phyloP scores from a whole-genome alignment of 108 stramenopile genomes.

The Cyclostephanos tholiformis region DNA sequence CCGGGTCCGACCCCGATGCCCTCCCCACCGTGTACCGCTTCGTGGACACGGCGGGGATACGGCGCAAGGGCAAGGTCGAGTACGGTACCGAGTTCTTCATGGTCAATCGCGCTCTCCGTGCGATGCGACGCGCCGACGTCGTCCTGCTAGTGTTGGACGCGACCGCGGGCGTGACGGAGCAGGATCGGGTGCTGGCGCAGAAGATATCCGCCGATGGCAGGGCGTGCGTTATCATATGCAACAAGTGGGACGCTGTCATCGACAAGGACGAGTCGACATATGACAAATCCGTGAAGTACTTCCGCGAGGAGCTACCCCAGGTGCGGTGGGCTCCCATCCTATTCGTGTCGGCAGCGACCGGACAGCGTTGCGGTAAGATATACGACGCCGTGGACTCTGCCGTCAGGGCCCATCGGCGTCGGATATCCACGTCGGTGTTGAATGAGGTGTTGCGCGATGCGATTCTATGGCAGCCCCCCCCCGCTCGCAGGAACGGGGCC shows the following conservation, averaged over 20 bases:
- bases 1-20: constrained; percentile 51
- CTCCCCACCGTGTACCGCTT: constrained; percentile 87
- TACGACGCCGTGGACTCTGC: constrained; percentile 90
- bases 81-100: constrained; percentile 98
- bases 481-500: constrained; percentile 83
- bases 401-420: constrained; percentile 78
- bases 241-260: constrained; percentile 98
- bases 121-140: constrained; percentile 95
- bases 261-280: constrained; percentile 91
- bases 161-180: constrained; percentile 94
- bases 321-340: constrained; percentile 95
- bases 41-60: constrained; percentile 98
- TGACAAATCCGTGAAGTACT: constrained; percentile 84
- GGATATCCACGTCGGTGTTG: constrained; percentile 90
- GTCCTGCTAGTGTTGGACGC: constrained; percentile 95
- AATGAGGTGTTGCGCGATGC: constrained; percentile 97
- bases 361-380: constrained; percentile 94
- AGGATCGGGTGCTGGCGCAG: constrained; percentile 93
- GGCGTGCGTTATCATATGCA: constrained; percentile 95
- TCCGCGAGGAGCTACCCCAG: constrained; percentile 85
- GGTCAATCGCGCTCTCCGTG: constrained; percentile 95
- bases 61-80: constrained; percentile 93
- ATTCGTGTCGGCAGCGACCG: constrained; percentile 94
- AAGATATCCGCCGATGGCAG: constrained; percentile 94
- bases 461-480: constrained; percentile 95